Evolutionary conservation across 768 basidiomycete species (phyloP), one percentile per base, ranked within the genome.

Genomic region (Mrakia blollopis): DNA sequence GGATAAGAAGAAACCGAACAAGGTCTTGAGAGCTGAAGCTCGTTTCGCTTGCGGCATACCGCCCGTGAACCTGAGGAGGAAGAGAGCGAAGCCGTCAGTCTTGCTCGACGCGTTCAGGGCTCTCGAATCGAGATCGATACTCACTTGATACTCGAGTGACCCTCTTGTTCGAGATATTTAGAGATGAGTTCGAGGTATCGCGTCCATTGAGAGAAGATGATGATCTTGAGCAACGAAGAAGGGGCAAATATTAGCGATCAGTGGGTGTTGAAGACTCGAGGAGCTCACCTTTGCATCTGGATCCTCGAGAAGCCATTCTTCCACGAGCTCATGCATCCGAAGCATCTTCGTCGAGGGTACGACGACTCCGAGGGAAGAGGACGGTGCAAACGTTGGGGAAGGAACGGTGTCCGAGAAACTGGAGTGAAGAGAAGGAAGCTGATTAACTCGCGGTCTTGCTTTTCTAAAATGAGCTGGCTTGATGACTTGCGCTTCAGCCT

Each of bases 161-260:
- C 65, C n/a, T 68, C 65, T 23, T 68, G 65, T 8, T 35, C 2
- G 35, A 68, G 65, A 25, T 39, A 68, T 25, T 23, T 16, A 1
- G 35, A 13, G 39, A 68, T 68, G 32, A 68, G 37, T 1, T n/a
- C 18, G 18, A 68, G 16, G 32, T 44, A 90, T 5, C 85, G 82
- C 0, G 89, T 90, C 89, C 91, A 92, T 81, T 90, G 89, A 0
- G 90, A 91, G 76, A 91, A 86, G 74, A 92, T 83, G 72, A 93
- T 81, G 65, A 87, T 47, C 75, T 74, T 60, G 6, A 13, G 0
- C 3, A n/a, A n/a, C 23, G 65, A 65, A 35, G 3, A 3, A 39
- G 7, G 2, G 10, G 39, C 11, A 39, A 21, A 1, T 32, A n/a
- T 21, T 18, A 68, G 39, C 25, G 35, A 23, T 30, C 63, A 35